phyloP scores from a whole-genome alignment of 2,329 filamentous ascomycete genomes.

The Arachnomyces sp. region DNA sequence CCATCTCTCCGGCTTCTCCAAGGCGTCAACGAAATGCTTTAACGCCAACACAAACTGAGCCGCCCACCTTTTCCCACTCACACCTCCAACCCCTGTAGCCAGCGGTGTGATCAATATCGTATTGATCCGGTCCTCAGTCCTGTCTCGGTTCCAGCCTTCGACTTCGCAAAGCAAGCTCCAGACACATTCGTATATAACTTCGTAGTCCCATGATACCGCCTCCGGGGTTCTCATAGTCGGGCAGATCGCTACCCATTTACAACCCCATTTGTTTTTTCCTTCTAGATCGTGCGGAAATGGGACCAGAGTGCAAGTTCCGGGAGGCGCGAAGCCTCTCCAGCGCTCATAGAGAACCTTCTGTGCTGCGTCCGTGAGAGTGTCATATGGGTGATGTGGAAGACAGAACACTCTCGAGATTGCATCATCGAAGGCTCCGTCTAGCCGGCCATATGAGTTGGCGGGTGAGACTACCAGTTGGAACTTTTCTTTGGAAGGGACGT shows the following conservation, averaged over 20 bases:
- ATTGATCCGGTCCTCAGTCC: constrained; percentile 25
- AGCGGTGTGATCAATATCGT: constrained; percentile 47
- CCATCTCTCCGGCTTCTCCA: constrained; percentile 39
- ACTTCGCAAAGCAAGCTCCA: constrained; percentile 46
- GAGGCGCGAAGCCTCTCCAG: constrained; percentile 46
- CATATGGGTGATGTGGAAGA: constrained; percentile 36
- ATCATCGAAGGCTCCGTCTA: constrained; percentile 51
- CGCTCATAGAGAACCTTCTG: constrained; percentile 40
- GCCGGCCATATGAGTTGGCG: constrained; percentile 47
- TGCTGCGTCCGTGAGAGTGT: constrained; percentile 40
- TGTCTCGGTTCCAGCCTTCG: constrained; percentile 40
- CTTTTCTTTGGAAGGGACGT: constrained; percentile 26
- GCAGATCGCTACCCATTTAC: constrained; percentile 42
- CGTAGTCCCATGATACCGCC: constrained; percentile 42
- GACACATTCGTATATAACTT: constrained; percentile 48
- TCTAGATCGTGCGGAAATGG: constrained; percentile 35
- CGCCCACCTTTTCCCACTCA: constrained; percentile 44
- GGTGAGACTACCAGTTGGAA: constrained; percentile 49
- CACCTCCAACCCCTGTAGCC: constrained; percentile 42
- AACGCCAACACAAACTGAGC: constrained; percentile 44
- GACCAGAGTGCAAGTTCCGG: constrained; percentile 45
- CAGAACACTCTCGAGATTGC: constrained; percentile 46
- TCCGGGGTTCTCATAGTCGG: constrained; percentile 47
- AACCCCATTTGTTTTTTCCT: constrained; percentile 34
- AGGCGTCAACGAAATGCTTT: constrained; percentile 45